phyloP scores from a whole-genome alignment of 176 grass and related monocot genomes.

The Eremochloa ophiuroides region DNA sequence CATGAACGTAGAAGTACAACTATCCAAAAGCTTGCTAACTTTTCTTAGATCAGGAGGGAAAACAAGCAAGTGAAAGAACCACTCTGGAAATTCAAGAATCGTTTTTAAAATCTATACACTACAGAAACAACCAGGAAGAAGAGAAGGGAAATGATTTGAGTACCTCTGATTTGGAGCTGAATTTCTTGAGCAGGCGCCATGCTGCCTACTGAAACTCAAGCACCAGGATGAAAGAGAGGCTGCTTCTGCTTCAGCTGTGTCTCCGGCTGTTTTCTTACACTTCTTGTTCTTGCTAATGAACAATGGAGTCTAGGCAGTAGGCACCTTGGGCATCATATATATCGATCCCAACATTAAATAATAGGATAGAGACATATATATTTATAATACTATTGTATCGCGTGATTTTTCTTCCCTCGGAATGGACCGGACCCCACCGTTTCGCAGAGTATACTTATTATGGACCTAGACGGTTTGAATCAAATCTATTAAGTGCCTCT shows the following conservation, averaged over 20 bases:
- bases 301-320: not conserved
- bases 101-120: not conserved
- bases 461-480: no score
- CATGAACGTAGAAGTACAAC: conserved; percentile 4
- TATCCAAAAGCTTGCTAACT: not conserved
- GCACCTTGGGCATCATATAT: conserved; percentile 18
- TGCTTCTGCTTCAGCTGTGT: not conserved
- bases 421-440: no score
- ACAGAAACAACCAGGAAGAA: not conserved
- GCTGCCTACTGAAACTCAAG: not conserved
- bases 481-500: no score
- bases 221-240: not conserved
- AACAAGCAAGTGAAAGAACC: not conserved
- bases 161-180: conserved; percentile 55
- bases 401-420: not conserved
- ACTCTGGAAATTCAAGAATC: not conserved
- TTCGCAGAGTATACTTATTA: no score
- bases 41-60: not conserved
- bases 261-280: not conserved
- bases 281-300: not conserved
- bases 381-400: not conserved
- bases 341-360: not conserved
- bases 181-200: conserved; percentile 49
- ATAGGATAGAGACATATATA: not conserved
- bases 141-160: no score